Evolutionary conservation across 768 basidiomycete genomes (phyloP).

Genomic region (Ephemerocybe angulata): DNA sequence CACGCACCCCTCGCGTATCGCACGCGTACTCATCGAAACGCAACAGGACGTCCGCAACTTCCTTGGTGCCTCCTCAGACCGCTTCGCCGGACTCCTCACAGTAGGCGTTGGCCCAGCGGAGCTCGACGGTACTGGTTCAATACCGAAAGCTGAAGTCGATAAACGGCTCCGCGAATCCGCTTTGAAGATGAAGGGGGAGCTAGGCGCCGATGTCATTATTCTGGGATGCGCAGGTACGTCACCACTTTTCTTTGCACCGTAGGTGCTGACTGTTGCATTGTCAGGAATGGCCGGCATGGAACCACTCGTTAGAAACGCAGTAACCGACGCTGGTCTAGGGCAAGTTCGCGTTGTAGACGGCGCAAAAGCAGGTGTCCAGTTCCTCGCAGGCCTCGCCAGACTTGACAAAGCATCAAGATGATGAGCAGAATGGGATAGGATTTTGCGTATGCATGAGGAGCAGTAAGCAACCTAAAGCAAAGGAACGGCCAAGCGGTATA

Average conservation of each 20-base stretch:
- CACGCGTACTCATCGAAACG: no score
- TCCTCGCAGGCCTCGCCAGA: constrained; percentile 31
- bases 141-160: constrained; percentile 21
- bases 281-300: constrained; percentile 38
- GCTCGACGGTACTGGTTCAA: constrained; percentile 27
- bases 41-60: constrained; percentile 33
- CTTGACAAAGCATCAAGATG: constrained; percentile 16
- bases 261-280: background rate
- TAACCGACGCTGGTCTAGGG: constrained; percentile 22
- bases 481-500: background rate
- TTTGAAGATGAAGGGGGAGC: constrained; percentile 21
- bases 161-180: constrained; percentile 27
- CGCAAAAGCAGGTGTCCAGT: constrained; percentile 35
- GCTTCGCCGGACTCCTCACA: constrained; percentile 32
- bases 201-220: constrained; percentile 35
- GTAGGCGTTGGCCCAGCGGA: constrained; percentile 33
- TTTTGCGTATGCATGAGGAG: background rate
- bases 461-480: background rate
- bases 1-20: no score
- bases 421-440: constrained; percentile 4
- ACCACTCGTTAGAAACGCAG: constrained; percentile 24
- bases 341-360: constrained; percentile 33
- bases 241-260: background rate
- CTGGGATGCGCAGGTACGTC: constrained; percentile 34
- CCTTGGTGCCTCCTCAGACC: constrained; percentile 30